Percentiles rank a stretch among this genome's conserved stretches.
phyloP scores from a whole-genome alignment of 176 grass and related monocot species.

The Oryza rufipogon region DNA sequence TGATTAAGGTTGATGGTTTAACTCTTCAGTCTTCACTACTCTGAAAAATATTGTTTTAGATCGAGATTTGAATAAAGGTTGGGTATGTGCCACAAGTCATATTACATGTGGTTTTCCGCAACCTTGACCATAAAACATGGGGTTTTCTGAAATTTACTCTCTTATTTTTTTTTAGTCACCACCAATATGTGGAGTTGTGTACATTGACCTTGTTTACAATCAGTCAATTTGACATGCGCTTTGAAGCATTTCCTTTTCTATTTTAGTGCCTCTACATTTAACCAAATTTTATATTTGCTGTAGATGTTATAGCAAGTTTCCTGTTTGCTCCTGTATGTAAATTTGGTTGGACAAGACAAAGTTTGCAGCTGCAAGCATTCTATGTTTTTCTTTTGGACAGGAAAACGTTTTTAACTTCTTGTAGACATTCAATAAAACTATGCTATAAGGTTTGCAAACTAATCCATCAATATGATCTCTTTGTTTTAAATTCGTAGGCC shows the following conservation, averaged over 20 bases:
- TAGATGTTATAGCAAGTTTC: background rate
- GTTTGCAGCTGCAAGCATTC: constrained; percentile 13
- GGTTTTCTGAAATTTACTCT: no score
- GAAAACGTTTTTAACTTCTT: background rate
- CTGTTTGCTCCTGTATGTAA: background rate
- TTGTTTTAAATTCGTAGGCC: constrained; percentile 17
- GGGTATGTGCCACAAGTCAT: no score
- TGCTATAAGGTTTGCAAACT: background rate
- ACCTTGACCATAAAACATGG: no score
- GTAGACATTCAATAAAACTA: background rate
- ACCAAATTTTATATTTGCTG: constrained; percentile 6
- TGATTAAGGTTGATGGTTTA: no score
- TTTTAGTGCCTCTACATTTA: background rate
- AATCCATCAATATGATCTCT: background rate
- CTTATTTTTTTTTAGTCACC: constrained; percentile 8
- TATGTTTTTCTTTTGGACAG: background rate
- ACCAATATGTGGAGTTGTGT: background rate
- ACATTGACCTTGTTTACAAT: constrained; percentile 10
- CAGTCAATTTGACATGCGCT: background rate
- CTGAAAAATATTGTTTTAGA: no score
- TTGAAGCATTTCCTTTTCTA: constrained; percentile 13
- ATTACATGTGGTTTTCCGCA: no score
- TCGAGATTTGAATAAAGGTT: no score
- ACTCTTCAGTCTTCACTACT: no score
- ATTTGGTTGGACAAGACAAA: constrained; percentile 1